A percentile compares a stretch with the other conserved stretches of the same genome.
Evolutionary conservation across 2,329 filamentous ascomycete species (phyloP).

Genomic region (Fusarium transvaalense): DNA sequence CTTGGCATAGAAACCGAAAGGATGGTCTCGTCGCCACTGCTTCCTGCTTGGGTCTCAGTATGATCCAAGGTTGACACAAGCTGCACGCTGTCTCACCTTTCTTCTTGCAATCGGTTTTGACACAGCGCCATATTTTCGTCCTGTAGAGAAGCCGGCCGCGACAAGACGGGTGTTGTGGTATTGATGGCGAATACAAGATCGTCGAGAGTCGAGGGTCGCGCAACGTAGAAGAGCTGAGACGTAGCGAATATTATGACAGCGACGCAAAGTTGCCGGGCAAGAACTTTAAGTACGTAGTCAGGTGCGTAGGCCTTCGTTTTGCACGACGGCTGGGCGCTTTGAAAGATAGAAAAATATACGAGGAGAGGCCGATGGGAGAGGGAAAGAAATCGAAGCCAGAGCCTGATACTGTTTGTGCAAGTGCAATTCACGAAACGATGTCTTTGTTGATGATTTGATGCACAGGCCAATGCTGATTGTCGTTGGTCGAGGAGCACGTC

Average conservation of each 20-base stretch:
- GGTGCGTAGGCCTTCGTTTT: background rate
- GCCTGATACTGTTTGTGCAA: constrained; percentile 37
- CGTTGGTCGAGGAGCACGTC: constrained; percentile 36
- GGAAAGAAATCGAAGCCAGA: constrained; percentile 30
- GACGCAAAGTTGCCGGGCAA: constrained; percentile 4
- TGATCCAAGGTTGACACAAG: background rate
- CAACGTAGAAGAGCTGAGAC: constrained; percentile 16
- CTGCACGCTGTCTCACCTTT: constrained; percentile 70
- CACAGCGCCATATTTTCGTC: constrained; percentile 81
- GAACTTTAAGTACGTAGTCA: background rate
- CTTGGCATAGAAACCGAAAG: constrained; percentile 96
- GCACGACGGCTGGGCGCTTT: background rate
- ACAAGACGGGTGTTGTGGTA: constrained; percentile 9
- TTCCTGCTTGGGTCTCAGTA: constrained; percentile 70
- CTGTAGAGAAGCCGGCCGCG: background rate
- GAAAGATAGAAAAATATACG: background rate
- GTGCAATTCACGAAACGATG: constrained; percentile 39
- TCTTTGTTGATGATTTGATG: constrained; percentile 45
- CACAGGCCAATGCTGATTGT: constrained; percentile 36
- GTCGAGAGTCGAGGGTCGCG: constrained; percentile 8
- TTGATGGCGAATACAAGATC: constrained; percentile 22
- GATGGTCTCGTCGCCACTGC: constrained; percentile 96
- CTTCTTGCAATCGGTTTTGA: constrained; percentile 87
- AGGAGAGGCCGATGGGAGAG: constrained; percentile 9
- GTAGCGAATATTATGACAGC: constrained; percentile 6